These are phyloP conservation scores for Nectriaceae sp. DNA, from an alignment of 2,329 filamentous ascomycete species.

Conservation along the genomic window DNA sequence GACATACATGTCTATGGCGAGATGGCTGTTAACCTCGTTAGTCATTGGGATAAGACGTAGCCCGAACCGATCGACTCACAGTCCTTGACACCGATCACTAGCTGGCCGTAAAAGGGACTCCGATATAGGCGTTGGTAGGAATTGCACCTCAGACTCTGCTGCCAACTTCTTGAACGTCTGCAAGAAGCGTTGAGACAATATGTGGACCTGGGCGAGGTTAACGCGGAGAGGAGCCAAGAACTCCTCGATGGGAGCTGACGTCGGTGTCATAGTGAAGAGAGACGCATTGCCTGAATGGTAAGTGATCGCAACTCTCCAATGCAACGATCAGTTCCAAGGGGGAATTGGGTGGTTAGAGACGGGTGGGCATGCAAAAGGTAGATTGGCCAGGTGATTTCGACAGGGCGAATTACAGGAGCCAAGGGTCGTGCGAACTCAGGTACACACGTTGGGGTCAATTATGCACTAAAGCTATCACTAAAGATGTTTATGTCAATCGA, in stretches of 20 bases:
- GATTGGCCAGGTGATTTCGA: too few relatives aligned
- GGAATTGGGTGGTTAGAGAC: too few relatives aligned
- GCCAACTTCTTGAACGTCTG: conserved; percentile 52
- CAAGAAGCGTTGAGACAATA: conserved; percentile 50
- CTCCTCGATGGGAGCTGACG: conserved; percentile 31
- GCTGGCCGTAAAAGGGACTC: conserved; percentile 57
- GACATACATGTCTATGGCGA: conserved; percentile 67
- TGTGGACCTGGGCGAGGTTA: conserved; percentile 46
- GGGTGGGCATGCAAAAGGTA: too few relatives aligned
- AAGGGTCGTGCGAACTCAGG: too few relatives aligned
- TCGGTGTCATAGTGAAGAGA: conserved; percentile 14
- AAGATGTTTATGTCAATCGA: too few relatives aligned
- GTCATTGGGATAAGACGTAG: too few relatives aligned
- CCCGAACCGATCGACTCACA: conserved; percentile 48
- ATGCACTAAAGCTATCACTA: too few relatives aligned
- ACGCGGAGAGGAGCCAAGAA: conserved; percentile 56
- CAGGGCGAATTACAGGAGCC: too few relatives aligned
- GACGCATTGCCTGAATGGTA: background rate
- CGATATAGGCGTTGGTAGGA: conserved; percentile 62
- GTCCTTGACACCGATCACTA: conserved; percentile 42
- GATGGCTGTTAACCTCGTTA: conserved; percentile 45
- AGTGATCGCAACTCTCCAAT: too few relatives aligned
- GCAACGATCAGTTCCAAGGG: too few relatives aligned
- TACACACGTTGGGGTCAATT: too few relatives aligned
- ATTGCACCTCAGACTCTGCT: conserved; percentile 55